These are phyloP conservation scores for Hibiscus trionum DNA, from an alignment of 345 rosid genomes.

Conservation along the genomic window DNA sequence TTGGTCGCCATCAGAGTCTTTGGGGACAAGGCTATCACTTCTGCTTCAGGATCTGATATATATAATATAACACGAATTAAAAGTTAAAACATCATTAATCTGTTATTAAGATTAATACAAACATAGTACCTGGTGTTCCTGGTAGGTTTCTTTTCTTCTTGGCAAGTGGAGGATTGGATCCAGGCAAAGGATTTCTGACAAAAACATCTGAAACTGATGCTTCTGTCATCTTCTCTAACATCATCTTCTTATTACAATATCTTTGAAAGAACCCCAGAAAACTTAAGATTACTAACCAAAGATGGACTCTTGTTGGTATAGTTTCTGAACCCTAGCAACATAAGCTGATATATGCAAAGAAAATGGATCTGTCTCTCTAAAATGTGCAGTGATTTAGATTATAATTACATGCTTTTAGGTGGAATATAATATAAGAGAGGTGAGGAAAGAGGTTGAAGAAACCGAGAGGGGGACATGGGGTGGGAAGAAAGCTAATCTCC, in stretches of 20 bases:
- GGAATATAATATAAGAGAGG: slow-evolving; percentile 23
- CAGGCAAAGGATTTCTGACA: slow-evolving; percentile 21
- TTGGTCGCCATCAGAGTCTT: slow-evolving; percentile 99
- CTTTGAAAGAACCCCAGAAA: not conserved
- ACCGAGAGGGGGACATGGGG: slow-evolving; percentile 26
- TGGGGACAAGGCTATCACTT: slow-evolving; percentile 88
- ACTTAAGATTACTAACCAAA: not conserved
- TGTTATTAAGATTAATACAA: not conserved
- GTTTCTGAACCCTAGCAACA: slow-evolving; percentile 29
- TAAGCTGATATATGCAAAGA: slow-evolving; percentile 27
- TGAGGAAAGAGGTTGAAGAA: slow-evolving; percentile 22
- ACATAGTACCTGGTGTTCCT: slow-evolving; percentile 75
- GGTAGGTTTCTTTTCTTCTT: slow-evolving; percentile 96
- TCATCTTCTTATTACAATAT: slow-evolving; percentile 18
- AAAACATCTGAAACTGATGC: slow-evolving; percentile 33
- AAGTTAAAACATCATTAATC: not conserved
- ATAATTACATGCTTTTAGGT: slow-evolving; percentile 22
- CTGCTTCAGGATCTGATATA: slow-evolving; percentile 85
- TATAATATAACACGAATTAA: not conserved
- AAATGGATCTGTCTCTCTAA: slow-evolving; percentile 21
- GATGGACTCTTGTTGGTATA: slow-evolving; percentile 7
- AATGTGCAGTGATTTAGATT: slow-evolving; percentile 25
- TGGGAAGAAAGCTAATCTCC: slow-evolving; percentile 34
- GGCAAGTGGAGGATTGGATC: slow-evolving; percentile 36
- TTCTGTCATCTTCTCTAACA: slow-evolving; percentile 27